Conservation (phyloP, 176 grass and related monocot genomes). For the Rhynchospora breviuscula region DNA sequence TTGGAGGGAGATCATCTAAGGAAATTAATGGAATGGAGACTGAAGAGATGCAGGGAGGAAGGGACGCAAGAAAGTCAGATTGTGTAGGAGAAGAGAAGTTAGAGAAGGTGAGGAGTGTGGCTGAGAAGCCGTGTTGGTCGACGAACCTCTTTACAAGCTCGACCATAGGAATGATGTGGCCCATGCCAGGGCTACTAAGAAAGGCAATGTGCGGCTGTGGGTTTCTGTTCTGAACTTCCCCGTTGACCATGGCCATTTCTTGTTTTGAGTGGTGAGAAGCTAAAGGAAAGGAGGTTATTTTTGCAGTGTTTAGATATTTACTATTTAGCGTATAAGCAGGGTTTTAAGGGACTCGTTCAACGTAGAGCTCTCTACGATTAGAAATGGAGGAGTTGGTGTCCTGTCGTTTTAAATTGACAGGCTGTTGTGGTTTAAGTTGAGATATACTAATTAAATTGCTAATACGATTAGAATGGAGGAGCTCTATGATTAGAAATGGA, state of each 20-base stretch:
- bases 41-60: constrained; percentile 17
- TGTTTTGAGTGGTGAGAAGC: background rate
- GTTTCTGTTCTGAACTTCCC: background rate
- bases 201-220: background rate
- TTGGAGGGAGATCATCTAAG: constrained; percentile 38
- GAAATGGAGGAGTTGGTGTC: background rate
- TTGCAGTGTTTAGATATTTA: background rate
- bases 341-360: background rate
- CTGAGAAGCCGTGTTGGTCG: constrained; percentile 23
- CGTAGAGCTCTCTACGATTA: background rate
- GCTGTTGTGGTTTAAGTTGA: background rate
- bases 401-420: background rate
- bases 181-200: constrained; percentile 31
- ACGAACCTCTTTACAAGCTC: constrained; percentile 24
- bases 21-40: constrained; percentile 27
- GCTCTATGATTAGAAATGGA: too few relatives aligned
- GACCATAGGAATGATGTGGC: constrained; percentile 33
- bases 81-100: constrained; percentile 29
- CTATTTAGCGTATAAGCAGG: background rate
- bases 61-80: constrained; percentile 12
- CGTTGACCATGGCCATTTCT: background rate
- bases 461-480: too few relatives aligned
- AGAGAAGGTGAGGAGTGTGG: constrained; percentile 34
- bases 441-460: too few relatives aligned
- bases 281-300: background rate